Conservation (phyloP, 352 stramenopile species). For the Phytophthora syringae region DNA sequence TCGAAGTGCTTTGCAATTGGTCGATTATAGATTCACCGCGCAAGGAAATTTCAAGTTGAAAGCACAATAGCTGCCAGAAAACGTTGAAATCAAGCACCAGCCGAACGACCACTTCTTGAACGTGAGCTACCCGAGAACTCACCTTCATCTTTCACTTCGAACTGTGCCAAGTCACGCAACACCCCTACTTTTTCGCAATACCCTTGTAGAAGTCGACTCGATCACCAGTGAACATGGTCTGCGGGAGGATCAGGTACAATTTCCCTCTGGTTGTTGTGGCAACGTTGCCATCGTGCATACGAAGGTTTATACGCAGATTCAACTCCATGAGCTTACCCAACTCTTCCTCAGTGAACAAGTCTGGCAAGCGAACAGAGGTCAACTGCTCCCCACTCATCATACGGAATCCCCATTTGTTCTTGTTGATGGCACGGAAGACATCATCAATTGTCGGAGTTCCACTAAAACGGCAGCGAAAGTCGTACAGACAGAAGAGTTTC, state of each 20-base stretch:
- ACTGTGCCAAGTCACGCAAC: conserved; percentile 5
- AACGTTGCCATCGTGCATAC: conserved; percentile 27
- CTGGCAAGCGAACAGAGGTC: neutral
- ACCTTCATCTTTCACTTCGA: conserved; percentile 25
- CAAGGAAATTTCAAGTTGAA: too few species aligned
- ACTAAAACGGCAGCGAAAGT: conserved; percentile 20
- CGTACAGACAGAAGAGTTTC: conserved; percentile 12
- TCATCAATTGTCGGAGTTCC: conserved; percentile 24
- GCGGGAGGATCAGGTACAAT: conserved; percentile 16
- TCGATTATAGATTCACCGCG: too few species aligned
- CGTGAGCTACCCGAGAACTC: too few species aligned
- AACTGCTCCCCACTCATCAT: conserved; percentile 15
- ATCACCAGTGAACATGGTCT: conserved; percentile 14
- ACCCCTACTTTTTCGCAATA: conserved; percentile 13
- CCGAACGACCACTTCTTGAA: too few species aligned
- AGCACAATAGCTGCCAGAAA: too few species aligned
- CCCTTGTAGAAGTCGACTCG: conserved; percentile 15
- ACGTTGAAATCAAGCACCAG: too few species aligned
- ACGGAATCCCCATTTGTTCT: conserved; percentile 13
- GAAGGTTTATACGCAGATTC: conserved; percentile 11
- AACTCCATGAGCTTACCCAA: conserved; percentile 10
- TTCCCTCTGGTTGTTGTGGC: conserved; percentile 25
- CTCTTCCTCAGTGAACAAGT: conserved; percentile 9
- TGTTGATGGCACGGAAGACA: conserved; percentile 15
- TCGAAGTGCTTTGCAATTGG: too few species aligned